A percentile compares a stretch with the other conserved stretches of the same genome.
These are phyloP conservation scores for Umbelopsis sp. DNA, from an alignment of 371 early-diverging fungal species.

Conservation along the genomic window DNA sequence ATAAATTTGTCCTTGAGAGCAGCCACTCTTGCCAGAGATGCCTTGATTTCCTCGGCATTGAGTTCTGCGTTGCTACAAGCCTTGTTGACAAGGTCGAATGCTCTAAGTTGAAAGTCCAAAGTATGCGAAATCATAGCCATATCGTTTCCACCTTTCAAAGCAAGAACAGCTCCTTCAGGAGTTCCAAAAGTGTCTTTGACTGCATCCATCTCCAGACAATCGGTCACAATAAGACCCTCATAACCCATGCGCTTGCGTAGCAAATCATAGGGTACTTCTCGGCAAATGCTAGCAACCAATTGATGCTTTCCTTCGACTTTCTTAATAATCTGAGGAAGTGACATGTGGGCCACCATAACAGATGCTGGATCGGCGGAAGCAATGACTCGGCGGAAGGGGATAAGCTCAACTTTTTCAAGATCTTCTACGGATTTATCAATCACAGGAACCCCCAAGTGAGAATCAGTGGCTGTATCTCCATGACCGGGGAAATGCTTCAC, in stretches of 20 bases:
- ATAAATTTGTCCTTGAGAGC: constrained; percentile 40
- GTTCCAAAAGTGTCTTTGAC: constrained; percentile 45
- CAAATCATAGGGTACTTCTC: constrained; percentile 40
- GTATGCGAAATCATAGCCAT: constrained; percentile 57
- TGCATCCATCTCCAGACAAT: constrained; percentile 59
- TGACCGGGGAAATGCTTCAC: constrained; percentile 59
- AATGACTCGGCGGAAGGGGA: constrained; percentile 42
- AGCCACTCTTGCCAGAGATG: constrained; percentile 40
- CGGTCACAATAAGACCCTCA: constrained; percentile 52
- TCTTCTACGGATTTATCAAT: constrained; percentile 45
- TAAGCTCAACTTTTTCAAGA: constrained; percentile 40
- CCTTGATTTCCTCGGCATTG: constrained; percentile 21
- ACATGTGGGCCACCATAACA: constrained; percentile 55
- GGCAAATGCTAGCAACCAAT: constrained; percentile 39
- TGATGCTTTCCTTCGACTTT: constrained; percentile 17
- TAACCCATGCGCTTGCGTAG: constrained; percentile 40
- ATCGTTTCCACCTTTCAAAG: constrained; percentile 54
- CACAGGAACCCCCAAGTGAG: constrained; percentile 53
- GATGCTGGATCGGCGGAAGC: constrained; percentile 35
- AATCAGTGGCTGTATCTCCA: constrained; percentile 57
- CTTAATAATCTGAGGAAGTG: constrained; percentile 39
- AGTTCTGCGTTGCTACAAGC: constrained; percentile 23
- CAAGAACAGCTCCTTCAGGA: constrained; percentile 38
- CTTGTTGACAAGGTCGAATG: constrained; percentile 29
- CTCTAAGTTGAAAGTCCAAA: constrained; percentile 32